Conservation (phyloP, 2,329 filamentous ascomycete species). For the Fusarium torreyae region DNA sequence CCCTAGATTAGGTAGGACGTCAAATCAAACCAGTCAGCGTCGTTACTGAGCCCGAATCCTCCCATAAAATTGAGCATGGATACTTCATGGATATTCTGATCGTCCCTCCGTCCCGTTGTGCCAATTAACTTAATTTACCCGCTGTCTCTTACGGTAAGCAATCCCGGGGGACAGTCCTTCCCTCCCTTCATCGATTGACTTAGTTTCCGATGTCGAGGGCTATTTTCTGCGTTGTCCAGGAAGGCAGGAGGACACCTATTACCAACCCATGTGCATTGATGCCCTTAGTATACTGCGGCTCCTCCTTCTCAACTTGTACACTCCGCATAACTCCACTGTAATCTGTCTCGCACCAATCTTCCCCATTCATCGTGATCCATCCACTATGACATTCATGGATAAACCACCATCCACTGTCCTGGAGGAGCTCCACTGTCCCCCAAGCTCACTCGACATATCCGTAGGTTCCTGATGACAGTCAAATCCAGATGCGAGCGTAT, state of each 20-base stretch:
- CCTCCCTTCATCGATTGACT: slow-evolving; percentile 16
- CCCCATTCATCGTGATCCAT: slow-evolving; percentile 43
- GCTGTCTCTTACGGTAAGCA: slow-evolving; percentile 32
- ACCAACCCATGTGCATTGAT: background rate
- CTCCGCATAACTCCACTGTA: slow-evolving; percentile 35
- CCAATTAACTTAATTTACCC: slow-evolving; percentile 40
- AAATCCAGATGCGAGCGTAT: slow-evolving; percentile 26
- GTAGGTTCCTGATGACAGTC: slow-evolving; percentile 17
- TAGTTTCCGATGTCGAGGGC: slow-evolving; percentile 5
- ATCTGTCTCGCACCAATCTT: slow-evolving; percentile 41
- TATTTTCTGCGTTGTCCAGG: slow-evolving; percentile 14
- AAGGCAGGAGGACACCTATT: slow-evolving; percentile 25
- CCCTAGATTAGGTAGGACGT: slow-evolving; percentile 17
- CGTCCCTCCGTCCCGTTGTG: slow-evolving; percentile 42
- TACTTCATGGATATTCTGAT: slow-evolving; percentile 34
- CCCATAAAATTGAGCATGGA: slow-evolving; percentile 43
- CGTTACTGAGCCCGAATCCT: slow-evolving; percentile 40
- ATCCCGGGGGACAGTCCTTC: slow-evolving; percentile 31
- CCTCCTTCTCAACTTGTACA: slow-evolving; percentile 42
- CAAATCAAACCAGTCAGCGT: slow-evolving; percentile 43
- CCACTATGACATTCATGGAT: slow-evolving; percentile 44
- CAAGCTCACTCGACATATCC: slow-evolving; percentile 29
- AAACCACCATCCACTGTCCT: slow-evolving; percentile 44
- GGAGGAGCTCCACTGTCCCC: slow-evolving; percentile 39
- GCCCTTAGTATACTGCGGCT: slow-evolving; percentile 22